Conservation (phyloP, 352 stramenopile genomes). For the Pythium insidiosum region DNA sequence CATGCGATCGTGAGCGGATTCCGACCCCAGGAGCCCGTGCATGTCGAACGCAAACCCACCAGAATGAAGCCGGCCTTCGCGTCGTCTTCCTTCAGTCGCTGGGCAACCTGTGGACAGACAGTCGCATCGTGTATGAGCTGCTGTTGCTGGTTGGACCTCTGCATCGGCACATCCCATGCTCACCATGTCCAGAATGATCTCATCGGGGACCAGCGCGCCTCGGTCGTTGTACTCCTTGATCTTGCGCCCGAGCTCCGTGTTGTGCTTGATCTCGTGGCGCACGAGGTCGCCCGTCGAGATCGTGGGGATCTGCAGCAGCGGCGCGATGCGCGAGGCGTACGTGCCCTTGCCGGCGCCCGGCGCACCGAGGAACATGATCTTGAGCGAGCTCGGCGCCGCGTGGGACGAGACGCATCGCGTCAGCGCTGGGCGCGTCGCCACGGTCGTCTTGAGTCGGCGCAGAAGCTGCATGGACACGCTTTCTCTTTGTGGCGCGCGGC, state of each 20-base stretch:
- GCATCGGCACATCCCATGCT: too few species aligned
- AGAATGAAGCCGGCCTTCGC: slow-evolving; percentile 80
- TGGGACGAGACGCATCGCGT: too few species aligned
- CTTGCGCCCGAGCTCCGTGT: slow-evolving; percentile 52
- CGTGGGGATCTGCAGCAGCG: slow-evolving; percentile 78
- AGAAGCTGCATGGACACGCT: too few species aligned
- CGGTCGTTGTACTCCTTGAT: slow-evolving; percentile 86
- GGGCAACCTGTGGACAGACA: slow-evolving; percentile 37
- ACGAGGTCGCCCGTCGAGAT: slow-evolving; percentile 88
- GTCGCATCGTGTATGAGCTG: background rate
- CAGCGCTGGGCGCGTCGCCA: too few species aligned
- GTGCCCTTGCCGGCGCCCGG: slow-evolving; percentile 88
- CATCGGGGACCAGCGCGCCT: slow-evolving; percentile 78
- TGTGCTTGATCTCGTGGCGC: slow-evolving; percentile 82
- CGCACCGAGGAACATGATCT: slow-evolving; percentile 88
- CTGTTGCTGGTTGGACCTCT: too few species aligned
- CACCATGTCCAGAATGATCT: slow-evolving; percentile 87
- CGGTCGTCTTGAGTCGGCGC: too few species aligned
- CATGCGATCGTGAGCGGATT: background rate
- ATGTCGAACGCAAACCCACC: slow-evolving; percentile 19
- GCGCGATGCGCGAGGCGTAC: slow-evolving; percentile 83
- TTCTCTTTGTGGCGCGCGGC: too few species aligned
- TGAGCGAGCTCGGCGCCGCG: slow-evolving; percentile 36
- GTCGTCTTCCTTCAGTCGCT: slow-evolving; percentile 59
- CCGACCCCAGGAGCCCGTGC: too few species aligned